Percentiles rank a stretch among this genome's conserved stretches.
Evolutionary conservation across 768 basidiomycete species (phyloP).

Genomic region (Tulasnella sp.): DNA sequence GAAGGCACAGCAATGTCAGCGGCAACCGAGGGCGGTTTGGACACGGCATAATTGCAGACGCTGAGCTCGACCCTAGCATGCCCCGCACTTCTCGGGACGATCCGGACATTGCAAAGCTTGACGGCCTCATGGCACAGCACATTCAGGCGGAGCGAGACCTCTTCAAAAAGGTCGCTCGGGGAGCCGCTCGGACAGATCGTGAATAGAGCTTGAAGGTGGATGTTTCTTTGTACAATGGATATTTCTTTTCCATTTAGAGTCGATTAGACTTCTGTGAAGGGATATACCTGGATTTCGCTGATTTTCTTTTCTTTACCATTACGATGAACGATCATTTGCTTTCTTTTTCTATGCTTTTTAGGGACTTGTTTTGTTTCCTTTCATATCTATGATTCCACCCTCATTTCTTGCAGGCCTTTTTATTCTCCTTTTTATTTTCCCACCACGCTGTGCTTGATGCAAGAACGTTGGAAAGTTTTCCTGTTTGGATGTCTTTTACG

Average conservation of each 20-base stretch:
- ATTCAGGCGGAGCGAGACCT: conserved; percentile 80
- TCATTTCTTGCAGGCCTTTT: background rate
- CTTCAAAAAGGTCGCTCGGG: conserved; percentile 65
- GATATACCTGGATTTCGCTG: conserved; percentile 11
- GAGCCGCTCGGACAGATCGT: background rate
- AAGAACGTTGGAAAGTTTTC: conserved; percentile 6
- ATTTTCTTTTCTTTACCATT: background rate
- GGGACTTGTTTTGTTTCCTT: background rate
- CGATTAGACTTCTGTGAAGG: conserved; percentile 2
- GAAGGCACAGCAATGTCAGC: conserved; percentile 26
- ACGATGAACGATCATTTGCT: background rate
- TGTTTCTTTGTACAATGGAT: background rate
- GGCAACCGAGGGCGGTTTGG: conserved; percentile 14
- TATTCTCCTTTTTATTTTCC: conserved; percentile 8
- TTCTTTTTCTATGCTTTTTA: background rate
- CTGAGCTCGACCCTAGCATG: background rate
- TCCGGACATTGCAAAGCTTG: conserved; percentile 56
- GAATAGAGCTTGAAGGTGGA: background rate
- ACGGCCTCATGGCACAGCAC: conserved; percentile 77
- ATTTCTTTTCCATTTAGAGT: conserved; percentile 6
- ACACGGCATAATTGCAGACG: background rate
- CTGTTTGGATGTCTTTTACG: background rate
- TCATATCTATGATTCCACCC: conserved; percentile 11
- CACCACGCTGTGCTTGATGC: background rate
- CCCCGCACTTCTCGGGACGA: conserved; percentile 38